Conservation (phyloP, 2,329 filamentous ascomycete species). For the Talaromyces pinophilus region DNA sequence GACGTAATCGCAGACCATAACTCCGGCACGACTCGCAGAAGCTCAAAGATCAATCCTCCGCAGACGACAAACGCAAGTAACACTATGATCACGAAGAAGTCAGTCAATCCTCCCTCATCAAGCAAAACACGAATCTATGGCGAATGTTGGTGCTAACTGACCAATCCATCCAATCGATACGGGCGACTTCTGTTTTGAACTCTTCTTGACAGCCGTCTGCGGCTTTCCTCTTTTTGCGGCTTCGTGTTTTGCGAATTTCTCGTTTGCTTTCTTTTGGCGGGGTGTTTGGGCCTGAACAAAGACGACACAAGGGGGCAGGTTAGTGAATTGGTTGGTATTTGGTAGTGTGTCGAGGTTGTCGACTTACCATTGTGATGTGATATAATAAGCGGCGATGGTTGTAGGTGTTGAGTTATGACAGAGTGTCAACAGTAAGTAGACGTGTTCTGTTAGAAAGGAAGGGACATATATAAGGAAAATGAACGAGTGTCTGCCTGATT, state of each 20-base stretch:
- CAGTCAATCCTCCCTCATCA: conserved; percentile 24
- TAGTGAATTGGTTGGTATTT: background rate
- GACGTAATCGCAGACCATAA: conserved; percentile 41
- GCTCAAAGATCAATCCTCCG: conserved; percentile 61
- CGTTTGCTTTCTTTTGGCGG: conserved; percentile 65
- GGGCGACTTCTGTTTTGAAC: conserved; percentile 54
- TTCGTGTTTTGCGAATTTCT: conserved; percentile 60
- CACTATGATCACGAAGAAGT: conserved; percentile 42
- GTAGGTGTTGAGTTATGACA: background rate
- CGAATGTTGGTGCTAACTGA: conserved; percentile 45
- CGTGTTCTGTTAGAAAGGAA: background rate
- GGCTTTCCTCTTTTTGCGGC: conserved; percentile 62
- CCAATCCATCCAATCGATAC: conserved; percentile 61
- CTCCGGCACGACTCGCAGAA: conserved; percentile 49
- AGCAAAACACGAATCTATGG: background rate
- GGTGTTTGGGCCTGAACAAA: conserved; percentile 61
- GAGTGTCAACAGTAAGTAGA: background rate
- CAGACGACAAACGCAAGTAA: conserved; percentile 64
- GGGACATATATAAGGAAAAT: background rate
- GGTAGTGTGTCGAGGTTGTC: background rate
- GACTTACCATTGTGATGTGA: conserved; percentile 4
- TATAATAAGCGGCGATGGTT: background rate
- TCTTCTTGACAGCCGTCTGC: conserved; percentile 47
- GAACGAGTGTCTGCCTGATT: conserved; percentile 9
- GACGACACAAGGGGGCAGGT: background rate